Conservation (phyloP, 2,329 filamentous ascomycete species). For the Diplodia intermedia region DNA sequence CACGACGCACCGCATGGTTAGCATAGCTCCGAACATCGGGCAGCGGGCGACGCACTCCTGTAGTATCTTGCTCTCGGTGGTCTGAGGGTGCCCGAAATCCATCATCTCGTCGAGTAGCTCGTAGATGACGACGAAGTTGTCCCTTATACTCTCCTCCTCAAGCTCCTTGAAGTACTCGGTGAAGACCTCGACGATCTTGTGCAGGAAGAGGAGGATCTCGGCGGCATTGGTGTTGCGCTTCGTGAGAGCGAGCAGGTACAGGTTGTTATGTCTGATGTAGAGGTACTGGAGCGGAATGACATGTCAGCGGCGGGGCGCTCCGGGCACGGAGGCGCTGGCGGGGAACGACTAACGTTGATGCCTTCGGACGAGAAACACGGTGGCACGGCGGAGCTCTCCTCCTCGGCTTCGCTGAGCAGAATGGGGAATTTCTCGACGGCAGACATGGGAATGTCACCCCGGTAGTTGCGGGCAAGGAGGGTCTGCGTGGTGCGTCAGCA, state of each 20-base stretch:
- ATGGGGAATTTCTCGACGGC: slow-evolving; percentile 98
- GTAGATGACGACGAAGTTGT: slow-evolving; percentile 99
- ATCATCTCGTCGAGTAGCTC: slow-evolving; percentile 99
- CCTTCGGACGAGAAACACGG: slow-evolving; percentile 98
- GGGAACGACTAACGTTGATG: slow-evolving; percentile 77
- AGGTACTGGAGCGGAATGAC: slow-evolving; percentile 71
- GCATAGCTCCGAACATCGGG: not conserved
- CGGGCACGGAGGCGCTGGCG: slow-evolving; percentile 6
- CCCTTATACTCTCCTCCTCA: slow-evolving; percentile 97
- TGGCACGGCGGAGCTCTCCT: slow-evolving; percentile 96
- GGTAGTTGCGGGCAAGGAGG: slow-evolving; percentile 96
- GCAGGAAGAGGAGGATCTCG: slow-evolving; percentile 96
- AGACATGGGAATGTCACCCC: slow-evolving; percentile 98
- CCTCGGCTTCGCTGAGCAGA: slow-evolving; percentile 96
- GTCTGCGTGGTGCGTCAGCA: slow-evolving; percentile 66
- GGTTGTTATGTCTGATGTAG: slow-evolving; percentile 98
- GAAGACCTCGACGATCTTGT: slow-evolving; percentile 98
- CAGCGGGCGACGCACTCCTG: slow-evolving; percentile 69
- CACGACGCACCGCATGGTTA: not conserved
- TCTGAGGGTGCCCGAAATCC: slow-evolving; percentile 99
- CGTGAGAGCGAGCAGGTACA: slow-evolving; percentile 95
- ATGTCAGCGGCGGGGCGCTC: slow-evolving; percentile 8
- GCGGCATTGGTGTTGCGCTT: slow-evolving; percentile 99
- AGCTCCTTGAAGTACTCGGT: slow-evolving; percentile 99
- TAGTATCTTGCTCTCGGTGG: slow-evolving; percentile 96